Conservation (phyloP, 2,329 filamentous ascomycete genomes). For the Graphilbum sp. region DNA sequence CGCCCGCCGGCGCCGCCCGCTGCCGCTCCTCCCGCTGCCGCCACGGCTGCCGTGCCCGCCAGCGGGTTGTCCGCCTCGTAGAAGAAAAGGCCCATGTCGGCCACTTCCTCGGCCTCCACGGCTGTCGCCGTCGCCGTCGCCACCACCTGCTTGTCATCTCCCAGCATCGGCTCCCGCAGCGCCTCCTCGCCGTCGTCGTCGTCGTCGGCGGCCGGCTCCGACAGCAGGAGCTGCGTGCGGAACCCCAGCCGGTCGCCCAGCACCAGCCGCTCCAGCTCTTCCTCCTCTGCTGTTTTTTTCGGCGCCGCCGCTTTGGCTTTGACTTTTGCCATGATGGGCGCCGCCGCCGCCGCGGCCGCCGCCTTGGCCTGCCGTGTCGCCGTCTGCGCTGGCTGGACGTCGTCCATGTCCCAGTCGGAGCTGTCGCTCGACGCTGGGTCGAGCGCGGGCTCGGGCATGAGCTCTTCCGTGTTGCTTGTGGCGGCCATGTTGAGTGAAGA, state of each 20-base stretch:
- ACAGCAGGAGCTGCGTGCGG: conserved; percentile 50
- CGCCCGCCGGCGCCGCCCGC: conserved; percentile 13
- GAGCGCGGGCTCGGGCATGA: background rate
- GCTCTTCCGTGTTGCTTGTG: too few relatives aligned
- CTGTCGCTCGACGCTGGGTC: conserved; percentile 5
- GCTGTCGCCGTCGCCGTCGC: background rate
- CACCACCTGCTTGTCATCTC: conserved; percentile 2
- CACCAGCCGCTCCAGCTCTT: conserved; percentile 73
- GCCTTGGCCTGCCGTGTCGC: too few relatives aligned
- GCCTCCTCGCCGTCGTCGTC: conserved; percentile 19
- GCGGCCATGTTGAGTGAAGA: too few relatives aligned
- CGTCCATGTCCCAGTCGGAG: conserved; percentile 14
- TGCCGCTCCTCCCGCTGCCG: conserved; percentile 10
- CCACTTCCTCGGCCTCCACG: conserved; percentile 25
- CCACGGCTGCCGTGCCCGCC: background rate
- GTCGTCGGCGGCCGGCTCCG: conserved; percentile 23
- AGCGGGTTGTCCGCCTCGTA: conserved; percentile 28
- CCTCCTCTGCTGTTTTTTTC: conserved; percentile 69
- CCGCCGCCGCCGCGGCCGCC: too few relatives aligned
- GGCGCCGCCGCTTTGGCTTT: conserved; percentile 12
- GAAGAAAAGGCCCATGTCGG: conserved; percentile 75
- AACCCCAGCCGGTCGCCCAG: conserved; percentile 82
- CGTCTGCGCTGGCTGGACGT: conserved; percentile 10
- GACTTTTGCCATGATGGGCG: too few relatives aligned
- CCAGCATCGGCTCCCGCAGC: conserved; percentile 16